A percentile compares a stretch with the other conserved stretches of the same genome.
Conservation (phyloP, 176 grass and related monocot species). For the Saccharum spontaneum region DNA sequence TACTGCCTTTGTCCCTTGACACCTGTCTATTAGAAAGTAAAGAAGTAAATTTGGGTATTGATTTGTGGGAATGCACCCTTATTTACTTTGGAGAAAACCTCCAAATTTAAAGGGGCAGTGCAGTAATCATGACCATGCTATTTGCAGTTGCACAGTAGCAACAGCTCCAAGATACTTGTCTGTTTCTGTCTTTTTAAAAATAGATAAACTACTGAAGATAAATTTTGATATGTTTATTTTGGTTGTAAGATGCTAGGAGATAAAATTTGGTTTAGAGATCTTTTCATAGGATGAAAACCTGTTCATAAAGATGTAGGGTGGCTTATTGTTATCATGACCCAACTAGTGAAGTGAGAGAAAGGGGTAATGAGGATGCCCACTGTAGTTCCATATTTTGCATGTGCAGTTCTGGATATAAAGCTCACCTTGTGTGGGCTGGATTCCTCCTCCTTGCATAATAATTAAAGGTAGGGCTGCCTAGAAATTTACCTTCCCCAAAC, state of each 20-base stretch:
- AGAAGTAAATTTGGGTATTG: neutral
- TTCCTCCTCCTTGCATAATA: neutral
- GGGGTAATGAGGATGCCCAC: neutral
- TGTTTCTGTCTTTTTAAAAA: neutral
- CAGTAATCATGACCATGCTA: neutral
- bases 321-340: neutral
- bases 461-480: neutral
- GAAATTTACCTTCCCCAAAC: neutral
- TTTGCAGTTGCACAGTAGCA: neutral
- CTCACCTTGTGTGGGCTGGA: neutral
- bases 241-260: neutral
- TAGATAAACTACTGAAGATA: neutral
- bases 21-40: neutral
- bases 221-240: constrained; percentile 2
- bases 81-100: neutral
- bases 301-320: neutral
- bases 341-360: neutral
- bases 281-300: neutral
- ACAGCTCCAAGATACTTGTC: neutral
- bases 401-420: neutral
- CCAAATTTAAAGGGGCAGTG: neutral
- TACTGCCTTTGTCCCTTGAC: neutral
- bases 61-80: neutral
- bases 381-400: constrained; percentile 3
- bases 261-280: neutral